These are phyloP conservation scores for Aegilops speltoides DNA, from an alignment of 176 grass and related monocot species.

Conservation along the genomic window DNA sequence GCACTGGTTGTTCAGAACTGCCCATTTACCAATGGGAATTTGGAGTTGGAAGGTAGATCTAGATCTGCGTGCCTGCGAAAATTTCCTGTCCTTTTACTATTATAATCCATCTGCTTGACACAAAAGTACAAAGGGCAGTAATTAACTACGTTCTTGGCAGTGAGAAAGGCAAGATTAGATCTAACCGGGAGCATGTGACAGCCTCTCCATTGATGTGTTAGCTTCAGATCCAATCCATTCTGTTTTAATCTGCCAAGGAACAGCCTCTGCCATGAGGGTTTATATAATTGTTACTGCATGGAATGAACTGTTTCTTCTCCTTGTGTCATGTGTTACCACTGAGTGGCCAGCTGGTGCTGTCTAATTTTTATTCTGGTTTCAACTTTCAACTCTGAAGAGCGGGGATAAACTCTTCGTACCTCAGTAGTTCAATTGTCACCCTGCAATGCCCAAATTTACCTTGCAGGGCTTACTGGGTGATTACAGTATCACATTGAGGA, in stretches of 20 bases:
- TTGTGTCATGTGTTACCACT: constrained; percentile 50
- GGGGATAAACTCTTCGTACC: constrained; percentile 11
- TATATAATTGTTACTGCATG: constrained; percentile 54
- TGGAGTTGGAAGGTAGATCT: constrained; percentile 61
- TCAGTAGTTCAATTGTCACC: constrained; percentile 50
- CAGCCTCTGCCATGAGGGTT: constrained; percentile 41
- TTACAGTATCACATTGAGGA: not conserved
- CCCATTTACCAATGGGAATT: constrained; percentile 63
- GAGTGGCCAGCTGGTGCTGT: constrained; percentile 40
- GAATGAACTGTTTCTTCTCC: constrained; percentile 51
- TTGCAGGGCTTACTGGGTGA: constrained; percentile 16
- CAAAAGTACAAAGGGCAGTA: constrained; percentile 51
- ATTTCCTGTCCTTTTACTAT: constrained; percentile 49
- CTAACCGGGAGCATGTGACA: constrained; percentile 52
- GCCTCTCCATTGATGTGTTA: constrained; percentile 32
- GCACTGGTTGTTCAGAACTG: constrained; percentile 38
- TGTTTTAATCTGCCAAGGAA: constrained; percentile 44
- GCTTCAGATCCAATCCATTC: constrained; percentile 51
- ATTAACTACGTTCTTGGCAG: constrained; percentile 38
- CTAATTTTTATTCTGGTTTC: constrained; percentile 40
- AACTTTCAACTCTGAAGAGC: constrained; percentile 32
- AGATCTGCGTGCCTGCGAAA: constrained; percentile 58
- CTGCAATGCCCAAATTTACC: constrained; percentile 30
- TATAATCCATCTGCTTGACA: constrained; percentile 35
- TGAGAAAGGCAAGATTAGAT: constrained; percentile 61